phyloP scores from a whole-genome alignment of 331 rosid genomes.

The Saraca asoca region DNA sequence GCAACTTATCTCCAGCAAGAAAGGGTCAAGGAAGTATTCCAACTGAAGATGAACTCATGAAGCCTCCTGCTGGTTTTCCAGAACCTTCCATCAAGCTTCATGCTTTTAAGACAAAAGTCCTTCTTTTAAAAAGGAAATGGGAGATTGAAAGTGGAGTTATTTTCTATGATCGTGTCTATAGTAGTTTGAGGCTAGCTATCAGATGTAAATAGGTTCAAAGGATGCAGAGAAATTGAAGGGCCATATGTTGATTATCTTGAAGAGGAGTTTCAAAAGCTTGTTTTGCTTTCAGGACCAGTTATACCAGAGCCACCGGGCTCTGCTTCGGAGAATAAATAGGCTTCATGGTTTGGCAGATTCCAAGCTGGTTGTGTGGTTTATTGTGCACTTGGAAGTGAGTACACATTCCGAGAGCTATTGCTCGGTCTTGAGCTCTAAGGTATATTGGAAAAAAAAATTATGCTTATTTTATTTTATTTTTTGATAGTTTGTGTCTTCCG shows the following conservation, averaged over 20 bases:
- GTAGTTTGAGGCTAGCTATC: background rate
- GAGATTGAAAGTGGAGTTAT: slow-evolving; percentile 16
- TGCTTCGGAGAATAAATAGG: too few relatives aligned
- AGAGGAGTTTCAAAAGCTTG: slow-evolving; percentile 14
- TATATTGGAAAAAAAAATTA: too few relatives aligned
- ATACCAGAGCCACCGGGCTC: slow-evolving; percentile 13
- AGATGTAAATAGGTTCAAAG: slow-evolving; percentile 33
- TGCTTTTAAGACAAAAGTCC: slow-evolving; percentile 4
- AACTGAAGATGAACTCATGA: background rate
- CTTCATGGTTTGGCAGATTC: too few relatives aligned
- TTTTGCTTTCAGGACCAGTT: slow-evolving; percentile 28
- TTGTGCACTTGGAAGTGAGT: too few relatives aligned
- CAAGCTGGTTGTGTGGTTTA: too few relatives aligned
- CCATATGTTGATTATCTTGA: slow-evolving; percentile 16
- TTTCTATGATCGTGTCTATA: slow-evolving; percentile 16
- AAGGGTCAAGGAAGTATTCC: background rate
- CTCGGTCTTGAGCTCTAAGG: too few relatives aligned
- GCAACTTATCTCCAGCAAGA: background rate
- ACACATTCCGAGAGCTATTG: too few relatives aligned
- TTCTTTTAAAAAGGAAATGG: background rate
- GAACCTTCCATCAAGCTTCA: slow-evolving; percentile 28
- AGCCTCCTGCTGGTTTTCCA: slow-evolving; percentile 30
- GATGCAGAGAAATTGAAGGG: slow-evolving; percentile 38
- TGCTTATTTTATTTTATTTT: too few relatives aligned
- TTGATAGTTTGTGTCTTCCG: too few relatives aligned